Evolutionary conservation across 345 rosid species (phyloP).

Genomic region (Euphorbia tirucalli): DNA sequence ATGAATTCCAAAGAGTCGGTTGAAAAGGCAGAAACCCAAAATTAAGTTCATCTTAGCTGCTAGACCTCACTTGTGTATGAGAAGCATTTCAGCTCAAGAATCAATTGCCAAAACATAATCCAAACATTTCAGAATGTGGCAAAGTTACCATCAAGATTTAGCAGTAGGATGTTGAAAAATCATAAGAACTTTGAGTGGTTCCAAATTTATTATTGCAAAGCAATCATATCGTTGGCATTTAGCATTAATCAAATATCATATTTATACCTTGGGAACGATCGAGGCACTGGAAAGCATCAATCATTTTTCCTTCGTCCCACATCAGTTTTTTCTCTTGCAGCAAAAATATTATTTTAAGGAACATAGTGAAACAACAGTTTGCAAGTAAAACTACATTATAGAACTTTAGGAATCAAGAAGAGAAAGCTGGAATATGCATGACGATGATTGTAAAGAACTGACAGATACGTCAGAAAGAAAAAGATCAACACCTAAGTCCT

Average conservation of each 20-base stretch:
- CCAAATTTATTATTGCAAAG: not conserved
- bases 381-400: not conserved
- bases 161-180: not conserved
- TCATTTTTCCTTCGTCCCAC: not conserved
- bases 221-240: not conserved
- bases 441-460: not conserved
- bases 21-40: not conserved
- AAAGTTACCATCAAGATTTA: too few species aligned
- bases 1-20: not conserved
- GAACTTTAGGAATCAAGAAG: not conserved
- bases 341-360: conserved; percentile 15
- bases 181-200: too few species aligned
- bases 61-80: too few species aligned
- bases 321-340: conserved; percentile 19
- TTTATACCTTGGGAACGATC: conserved; percentile 15
- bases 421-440: not conserved
- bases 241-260: not conserved
- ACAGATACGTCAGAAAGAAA: not conserved
- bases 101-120: too few species aligned
- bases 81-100: not conserved
- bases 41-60: too few species aligned
- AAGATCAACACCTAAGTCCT: not conserved
- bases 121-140: too few species aligned
- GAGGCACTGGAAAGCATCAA: not conserved
- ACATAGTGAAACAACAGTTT: conserved; percentile 7